phyloP scores from a whole-genome alignment of 768 basidiomycete genomes.

The Polyporus arcularius region DNA sequence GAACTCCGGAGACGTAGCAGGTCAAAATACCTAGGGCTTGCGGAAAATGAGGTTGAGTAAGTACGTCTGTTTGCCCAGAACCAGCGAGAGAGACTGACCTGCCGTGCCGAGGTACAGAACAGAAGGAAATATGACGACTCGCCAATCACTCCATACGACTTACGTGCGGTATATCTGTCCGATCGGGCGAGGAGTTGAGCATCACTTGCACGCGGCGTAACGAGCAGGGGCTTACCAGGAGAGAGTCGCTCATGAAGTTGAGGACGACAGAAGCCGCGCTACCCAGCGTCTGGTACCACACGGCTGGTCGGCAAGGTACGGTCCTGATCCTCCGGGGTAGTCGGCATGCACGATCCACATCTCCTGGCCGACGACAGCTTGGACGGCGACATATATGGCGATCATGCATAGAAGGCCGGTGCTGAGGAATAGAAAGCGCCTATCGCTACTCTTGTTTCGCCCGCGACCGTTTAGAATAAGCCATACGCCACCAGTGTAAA shows the following conservation, averaged over 20 bases:
- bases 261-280: slow-evolving; percentile 23
- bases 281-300: slow-evolving; percentile 36
- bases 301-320: slow-evolving; percentile 33
- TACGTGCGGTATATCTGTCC: slow-evolving; percentile 28
- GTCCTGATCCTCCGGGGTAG: slow-evolving; percentile 38
- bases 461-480: slow-evolving; percentile 9
- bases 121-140: slow-evolving; percentile 22
- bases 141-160: slow-evolving; percentile 26
- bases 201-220: no score
- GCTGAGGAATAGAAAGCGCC: slow-evolving; percentile 20
- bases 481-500: slow-evolving; percentile 28
- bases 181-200: no score
- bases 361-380: slow-evolving; percentile 34
- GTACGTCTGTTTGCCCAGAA: no score
- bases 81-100: slow-evolving; percentile 20
- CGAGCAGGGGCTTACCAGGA: slow-evolving; percentile 37
- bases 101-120: slow-evolving; percentile 24
- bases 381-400: slow-evolving; percentile 33
- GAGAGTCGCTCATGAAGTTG: slow-evolving; percentile 39
- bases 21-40: slow-evolving; percentile 21
- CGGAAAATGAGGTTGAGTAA: no score
- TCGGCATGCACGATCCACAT: slow-evolving; percentile 38
- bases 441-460: neutral
- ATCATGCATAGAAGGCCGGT: slow-evolving; percentile 31
- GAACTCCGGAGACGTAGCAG: slow-evolving; percentile 13